Evolutionary conservation across 257 asterid genomes (phyloP).

Genomic region (Anisodus acutangulus): DNA sequence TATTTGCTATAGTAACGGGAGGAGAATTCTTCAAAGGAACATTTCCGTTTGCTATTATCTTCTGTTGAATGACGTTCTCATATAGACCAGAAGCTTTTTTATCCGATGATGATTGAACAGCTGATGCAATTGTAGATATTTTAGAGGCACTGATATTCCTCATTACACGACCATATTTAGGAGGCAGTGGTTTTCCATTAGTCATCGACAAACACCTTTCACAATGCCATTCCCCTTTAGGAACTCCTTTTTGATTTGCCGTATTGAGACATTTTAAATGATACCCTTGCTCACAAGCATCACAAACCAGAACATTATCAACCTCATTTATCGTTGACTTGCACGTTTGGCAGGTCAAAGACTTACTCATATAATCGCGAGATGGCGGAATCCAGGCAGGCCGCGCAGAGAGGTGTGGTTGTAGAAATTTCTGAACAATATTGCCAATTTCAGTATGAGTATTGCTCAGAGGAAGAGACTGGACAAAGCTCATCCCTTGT

Average conservation of each 20-base stretch:
- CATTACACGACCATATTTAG: constrained; percentile 97
- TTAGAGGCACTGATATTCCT: constrained; percentile 68
- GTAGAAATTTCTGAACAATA: constrained; percentile 77
- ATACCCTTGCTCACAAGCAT: constrained; percentile 94
- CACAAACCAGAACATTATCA: constrained; percentile 84
- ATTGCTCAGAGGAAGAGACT: constrained; percentile 49
- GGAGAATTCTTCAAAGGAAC: constrained; percentile 45
- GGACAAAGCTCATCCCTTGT: constrained; percentile 55
- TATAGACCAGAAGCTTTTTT: constrained; percentile 51
- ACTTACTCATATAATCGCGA: constrained; percentile 82
- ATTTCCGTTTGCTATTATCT: constrained; percentile 55
- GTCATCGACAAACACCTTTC: constrained; percentile 81
- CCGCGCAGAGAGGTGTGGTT: constrained; percentile 54
- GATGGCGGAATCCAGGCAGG: constrained; percentile 89
- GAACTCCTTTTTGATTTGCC: constrained; percentile 66
- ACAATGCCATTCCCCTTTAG: constrained; percentile 98
- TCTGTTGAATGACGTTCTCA: constrained; percentile 56
- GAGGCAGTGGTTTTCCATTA: constrained; percentile 94
- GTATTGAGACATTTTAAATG: constrained; percentile 89
- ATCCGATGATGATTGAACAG: constrained; percentile 50
- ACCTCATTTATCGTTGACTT: constrained; percentile 56
- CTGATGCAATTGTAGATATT: constrained; percentile 47
- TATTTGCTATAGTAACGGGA: constrained; percentile 43
- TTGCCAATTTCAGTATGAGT: constrained; percentile 78
- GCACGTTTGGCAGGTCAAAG: constrained; percentile 82